Evolutionary conservation across 805 yeast genomes (phyloP).

Genomic region (Yamadazyma kitorensis): DNA sequence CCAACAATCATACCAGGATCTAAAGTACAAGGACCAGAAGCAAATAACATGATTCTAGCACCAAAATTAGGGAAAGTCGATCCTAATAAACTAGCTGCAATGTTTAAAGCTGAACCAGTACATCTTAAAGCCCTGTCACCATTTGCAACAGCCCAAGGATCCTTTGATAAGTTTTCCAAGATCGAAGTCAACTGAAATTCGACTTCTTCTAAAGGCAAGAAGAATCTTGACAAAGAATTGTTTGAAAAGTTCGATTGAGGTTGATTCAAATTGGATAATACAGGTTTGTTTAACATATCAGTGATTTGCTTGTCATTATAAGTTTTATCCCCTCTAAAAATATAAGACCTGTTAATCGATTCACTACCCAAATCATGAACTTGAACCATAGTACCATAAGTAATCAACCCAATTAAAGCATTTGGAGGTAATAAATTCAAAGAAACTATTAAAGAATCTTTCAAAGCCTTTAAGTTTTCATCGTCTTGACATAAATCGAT

Average conservation of each 20-base stretch:
- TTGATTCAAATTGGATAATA: conserved; percentile 6
- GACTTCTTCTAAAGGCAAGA: conserved; percentile 46
- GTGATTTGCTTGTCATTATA: conserved; percentile 46
- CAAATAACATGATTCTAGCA: conserved; percentile 79
- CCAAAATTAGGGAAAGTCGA: conserved; percentile 40
- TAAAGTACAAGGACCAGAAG: conserved; percentile 71
- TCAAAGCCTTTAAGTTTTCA: conserved; percentile 45
- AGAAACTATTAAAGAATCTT: conserved; percentile 43
- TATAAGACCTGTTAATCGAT: conserved; percentile 27
- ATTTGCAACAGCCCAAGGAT: conserved; percentile 76
- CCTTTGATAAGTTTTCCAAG: conserved; percentile 55
- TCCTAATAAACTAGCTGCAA: conserved; percentile 41
- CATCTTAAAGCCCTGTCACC: conserved; percentile 51
- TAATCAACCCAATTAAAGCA: conserved; percentile 54
- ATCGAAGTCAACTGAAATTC: conserved; percentile 51
- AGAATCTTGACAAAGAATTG: conserved; percentile 28
- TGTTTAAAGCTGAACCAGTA: conserved; percentile 58
- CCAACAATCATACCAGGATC: conserved; percentile 66
- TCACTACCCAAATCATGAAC: conserved; percentile 50
- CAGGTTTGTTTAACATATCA: conserved; percentile 16
- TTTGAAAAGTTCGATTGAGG: conserved; percentile 4
- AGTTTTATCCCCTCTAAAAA: conserved; percentile 56
- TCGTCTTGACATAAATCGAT: conserved; percentile 59
- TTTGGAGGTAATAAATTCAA: conserved; percentile 51
- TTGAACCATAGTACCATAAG: conserved; percentile 59